Conservation (phyloP, 2,329 filamentous ascomycete genomes). For the Epichloe brachyelytri region DNA sequence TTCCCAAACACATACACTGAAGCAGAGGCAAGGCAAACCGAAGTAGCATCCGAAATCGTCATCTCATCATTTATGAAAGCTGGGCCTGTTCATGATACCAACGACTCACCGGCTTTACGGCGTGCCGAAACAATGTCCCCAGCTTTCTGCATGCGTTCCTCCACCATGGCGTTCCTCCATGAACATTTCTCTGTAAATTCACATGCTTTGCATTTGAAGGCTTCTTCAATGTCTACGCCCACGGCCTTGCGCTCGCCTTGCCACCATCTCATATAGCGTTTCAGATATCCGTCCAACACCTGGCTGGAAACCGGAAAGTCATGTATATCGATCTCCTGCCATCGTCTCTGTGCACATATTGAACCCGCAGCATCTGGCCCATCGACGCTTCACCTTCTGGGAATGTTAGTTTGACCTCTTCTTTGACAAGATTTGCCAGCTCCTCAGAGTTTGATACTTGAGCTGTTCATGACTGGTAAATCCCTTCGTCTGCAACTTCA, state of each 20-base stretch:
- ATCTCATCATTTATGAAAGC: neutral
- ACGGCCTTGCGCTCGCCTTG: constrained; percentile 56
- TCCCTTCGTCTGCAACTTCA: neutral
- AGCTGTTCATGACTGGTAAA: constrained; percentile 18
- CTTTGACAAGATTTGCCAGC: constrained; percentile 31
- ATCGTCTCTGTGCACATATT: constrained; percentile 39
- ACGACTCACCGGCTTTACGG: constrained; percentile 1
- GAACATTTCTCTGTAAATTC: constrained; percentile 69
- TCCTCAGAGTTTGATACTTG: constrained; percentile 36
- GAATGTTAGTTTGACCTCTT: constrained; percentile 39
- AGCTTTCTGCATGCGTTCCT: constrained; percentile 19
- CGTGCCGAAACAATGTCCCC: constrained; percentile 3
- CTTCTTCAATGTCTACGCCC: constrained; percentile 72
- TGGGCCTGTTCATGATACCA: neutral
- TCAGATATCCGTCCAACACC: constrained; percentile 52
- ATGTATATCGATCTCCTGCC: constrained; percentile 41
- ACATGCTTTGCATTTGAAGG: constrained; percentile 76
- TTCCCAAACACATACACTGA: too few species aligned
- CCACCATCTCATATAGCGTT: constrained; percentile 76
- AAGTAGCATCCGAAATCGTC: too few species aligned
- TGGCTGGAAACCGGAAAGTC: constrained; percentile 54
- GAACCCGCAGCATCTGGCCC: constrained; percentile 37
- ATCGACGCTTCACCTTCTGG: constrained; percentile 34
- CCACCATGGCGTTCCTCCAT: constrained; percentile 62
- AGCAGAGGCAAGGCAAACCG: too few species aligned